Evolutionary conservation across 2,329 filamentous ascomycete species (phyloP).

Genomic region (Coleophoma cylindrospora): DNA sequence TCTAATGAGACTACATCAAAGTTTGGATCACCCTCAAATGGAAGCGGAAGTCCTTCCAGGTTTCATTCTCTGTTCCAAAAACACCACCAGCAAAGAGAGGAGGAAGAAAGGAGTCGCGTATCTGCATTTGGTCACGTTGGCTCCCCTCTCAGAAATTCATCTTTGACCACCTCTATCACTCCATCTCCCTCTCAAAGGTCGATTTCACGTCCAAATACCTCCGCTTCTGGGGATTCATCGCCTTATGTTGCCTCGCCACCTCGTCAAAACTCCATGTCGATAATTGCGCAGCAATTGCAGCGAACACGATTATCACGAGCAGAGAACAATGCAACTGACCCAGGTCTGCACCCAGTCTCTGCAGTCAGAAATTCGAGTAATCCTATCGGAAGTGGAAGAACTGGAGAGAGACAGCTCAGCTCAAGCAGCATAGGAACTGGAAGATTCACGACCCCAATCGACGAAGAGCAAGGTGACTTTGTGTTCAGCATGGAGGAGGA

Average conservation of each 20-base stretch:
- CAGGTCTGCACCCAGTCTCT: conserved; percentile 43
- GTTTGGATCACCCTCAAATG: conserved; percentile 54
- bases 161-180: conserved; percentile 48
- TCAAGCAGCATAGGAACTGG: conserved; percentile 48
- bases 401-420: conserved; percentile 53
- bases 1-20: conserved; percentile 44
- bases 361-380: conserved; percentile 36
- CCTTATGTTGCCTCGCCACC: conserved; percentile 26
- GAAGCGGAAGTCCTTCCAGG: conserved; percentile 54
- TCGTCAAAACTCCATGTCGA: conserved; percentile 43
- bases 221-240: conserved; percentile 22
- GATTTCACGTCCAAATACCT: conserved; percentile 32
- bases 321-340: conserved; percentile 38
- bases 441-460: conserved; percentile 59
- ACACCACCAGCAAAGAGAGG: conserved; percentile 42
- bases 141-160: conserved; percentile 59
- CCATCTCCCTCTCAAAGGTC: conserved; percentile 29
- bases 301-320: conserved; percentile 44
- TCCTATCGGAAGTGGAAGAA: conserved; percentile 28
- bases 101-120: conserved; percentile 37
- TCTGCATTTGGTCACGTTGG: conserved; percentile 64
- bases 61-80: conserved; percentile 58
- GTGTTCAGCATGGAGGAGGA: conserved; percentile 60
- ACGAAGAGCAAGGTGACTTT: conserved; percentile 59
- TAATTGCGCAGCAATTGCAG: conserved; percentile 57